Evolutionary conservation across 768 basidiomycete genomes (phyloP).

Genomic region (Rhizopogon vinicolor): DNA sequence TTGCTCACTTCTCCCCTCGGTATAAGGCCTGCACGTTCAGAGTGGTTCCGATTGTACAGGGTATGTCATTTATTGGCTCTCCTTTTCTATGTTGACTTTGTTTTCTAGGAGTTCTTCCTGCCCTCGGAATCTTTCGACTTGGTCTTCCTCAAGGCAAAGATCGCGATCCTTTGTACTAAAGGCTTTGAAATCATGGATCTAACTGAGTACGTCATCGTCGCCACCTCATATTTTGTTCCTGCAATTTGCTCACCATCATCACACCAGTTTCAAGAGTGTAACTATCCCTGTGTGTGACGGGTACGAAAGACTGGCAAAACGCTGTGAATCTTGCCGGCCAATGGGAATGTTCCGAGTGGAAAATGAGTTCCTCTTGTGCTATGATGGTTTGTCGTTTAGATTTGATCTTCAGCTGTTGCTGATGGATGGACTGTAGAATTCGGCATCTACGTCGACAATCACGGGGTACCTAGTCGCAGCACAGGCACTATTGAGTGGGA

Average conservation of each 20-base stretch:
- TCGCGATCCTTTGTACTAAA: conserved; percentile 89
- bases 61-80: conserved; percentile 20
- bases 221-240: neutral
- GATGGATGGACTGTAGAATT: conserved; percentile 52
- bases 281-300: conserved; percentile 84
- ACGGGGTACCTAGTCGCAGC: conserved; percentile 78
- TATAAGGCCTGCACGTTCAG: conserved; percentile 77
- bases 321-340: conserved; percentile 77
- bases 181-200: conserved; percentile 99
- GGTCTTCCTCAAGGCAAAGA: conserved; percentile 89
- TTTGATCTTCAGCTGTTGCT: neutral
- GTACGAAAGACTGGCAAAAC: conserved; percentile 66
- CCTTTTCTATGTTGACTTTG: neutral
- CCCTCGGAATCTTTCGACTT: conserved; percentile 89
- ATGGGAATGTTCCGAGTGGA: conserved; percentile 90
- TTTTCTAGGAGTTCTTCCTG: conserved; percentile 74
- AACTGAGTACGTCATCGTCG: conserved; percentile 58
- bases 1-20: conserved; percentile 72
- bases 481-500: conserved; percentile 89
- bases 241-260: neutral
- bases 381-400: conserved; percentile 58
- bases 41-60: conserved; percentile 94
- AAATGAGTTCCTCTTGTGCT: conserved; percentile 86
- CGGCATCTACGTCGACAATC: conserved; percentile 87
- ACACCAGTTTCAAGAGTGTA: conserved; percentile 71